These are phyloP conservation scores for Candida germanica DNA, from an alignment of 805 yeast genomes.

Conservation along the genomic window DNA sequence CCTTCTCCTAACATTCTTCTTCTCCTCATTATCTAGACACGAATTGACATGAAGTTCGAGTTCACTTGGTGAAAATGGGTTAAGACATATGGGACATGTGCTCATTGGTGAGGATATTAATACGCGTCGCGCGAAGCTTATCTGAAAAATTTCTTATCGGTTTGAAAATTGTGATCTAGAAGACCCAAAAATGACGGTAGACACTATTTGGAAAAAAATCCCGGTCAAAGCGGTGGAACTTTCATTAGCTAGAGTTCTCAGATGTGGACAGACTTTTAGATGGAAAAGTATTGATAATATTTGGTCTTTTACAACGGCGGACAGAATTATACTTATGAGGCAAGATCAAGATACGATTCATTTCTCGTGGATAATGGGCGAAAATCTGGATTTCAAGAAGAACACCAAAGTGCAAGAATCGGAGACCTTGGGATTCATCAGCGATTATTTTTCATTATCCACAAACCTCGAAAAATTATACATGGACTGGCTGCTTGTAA, in stretches of 20 bases:
- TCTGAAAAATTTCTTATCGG: too few species aligned
- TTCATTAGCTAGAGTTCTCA: conserved; percentile 57
- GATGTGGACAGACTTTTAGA: conserved; percentile 84
- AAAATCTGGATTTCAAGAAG: conserved; percentile 5
- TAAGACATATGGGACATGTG: conserved; percentile 37
- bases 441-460: conserved; percentile 69
- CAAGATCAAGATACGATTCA: conserved; percentile 55
- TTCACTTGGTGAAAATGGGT: conserved; percentile 18
- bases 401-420: conserved; percentile 10
- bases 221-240: conserved; percentile 42
- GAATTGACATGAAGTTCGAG: conserved; percentile 40
- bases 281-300: conserved; percentile 64
- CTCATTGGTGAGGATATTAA: conserved; percentile 1
- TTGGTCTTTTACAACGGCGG: conserved; percentile 64
- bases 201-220: conserved; percentile 21
- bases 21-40: conserved; percentile 34
- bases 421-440: conserved; percentile 43
- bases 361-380: conserved; percentile 43
- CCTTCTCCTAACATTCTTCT: conserved; percentile 1
- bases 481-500: conserved; percentile 57
- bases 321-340: conserved; percentile 59
- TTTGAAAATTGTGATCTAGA: not conserved
- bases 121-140: conserved; percentile 7
- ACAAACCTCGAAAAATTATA: conserved; percentile 55
- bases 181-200: conserved; percentile 27